Conservation (phyloP, 129 eudicot genomes). For the Arctium lappa region DNA sequence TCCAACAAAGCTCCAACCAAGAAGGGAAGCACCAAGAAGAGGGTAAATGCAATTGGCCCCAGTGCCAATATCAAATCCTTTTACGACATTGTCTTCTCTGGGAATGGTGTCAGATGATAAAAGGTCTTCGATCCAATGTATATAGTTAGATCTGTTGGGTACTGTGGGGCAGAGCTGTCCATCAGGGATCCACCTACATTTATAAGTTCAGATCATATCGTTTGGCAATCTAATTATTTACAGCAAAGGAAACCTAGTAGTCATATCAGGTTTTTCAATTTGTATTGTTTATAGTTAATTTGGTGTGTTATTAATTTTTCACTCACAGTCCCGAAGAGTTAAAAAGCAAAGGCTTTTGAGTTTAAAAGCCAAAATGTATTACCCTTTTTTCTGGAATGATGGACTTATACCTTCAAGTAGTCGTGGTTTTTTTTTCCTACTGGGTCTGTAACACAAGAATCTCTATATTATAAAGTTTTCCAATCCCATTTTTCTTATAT, state of each 20-base stretch:
- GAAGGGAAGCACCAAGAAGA: slow-evolving; percentile 92
- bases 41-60: slow-evolving; percentile 99
- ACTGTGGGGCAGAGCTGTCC: slow-evolving; percentile 99
- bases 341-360: neutral
- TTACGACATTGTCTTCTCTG: slow-evolving; percentile 31
- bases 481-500: neutral
- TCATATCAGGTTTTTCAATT: neutral
- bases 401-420: neutral
- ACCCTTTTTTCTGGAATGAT: neutral
- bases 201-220: slow-evolving; percentile 1
- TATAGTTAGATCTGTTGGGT: slow-evolving; percentile 94
- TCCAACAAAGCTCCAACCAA: slow-evolving; percentile 95
- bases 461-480: neutral
- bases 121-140: slow-evolving; percentile 97
- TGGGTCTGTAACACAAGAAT: neutral
- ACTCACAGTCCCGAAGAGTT: neutral
- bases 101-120: slow-evolving; percentile 65
- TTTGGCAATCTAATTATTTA: neutral
- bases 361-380: neutral
- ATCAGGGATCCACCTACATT: slow-evolving; percentile 94
- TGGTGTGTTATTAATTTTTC: neutral
- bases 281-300: neutral
- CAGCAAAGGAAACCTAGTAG: neutral
- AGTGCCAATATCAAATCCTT: slow-evolving; percentile 93
- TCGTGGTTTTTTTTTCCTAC: neutral